phyloP scores from a whole-genome alignment of 257 asterid genomes.

The Avicennia marina region DNA sequence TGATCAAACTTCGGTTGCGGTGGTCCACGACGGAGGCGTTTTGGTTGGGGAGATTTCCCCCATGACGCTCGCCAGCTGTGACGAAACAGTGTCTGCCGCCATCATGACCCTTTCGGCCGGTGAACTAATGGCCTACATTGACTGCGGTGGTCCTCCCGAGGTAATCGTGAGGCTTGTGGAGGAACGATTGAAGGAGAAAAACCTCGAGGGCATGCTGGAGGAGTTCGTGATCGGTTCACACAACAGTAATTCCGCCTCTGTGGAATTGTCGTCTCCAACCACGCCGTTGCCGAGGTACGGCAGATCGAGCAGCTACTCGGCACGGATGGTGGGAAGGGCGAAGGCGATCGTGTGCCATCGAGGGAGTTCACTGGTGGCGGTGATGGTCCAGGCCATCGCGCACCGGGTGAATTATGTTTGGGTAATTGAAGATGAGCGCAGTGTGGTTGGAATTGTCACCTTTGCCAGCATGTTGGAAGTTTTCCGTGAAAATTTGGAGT shows the following conservation, averaged over 20 bases:
- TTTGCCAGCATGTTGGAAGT: conserved; percentile 58
- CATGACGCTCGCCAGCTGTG: conserved; percentile 49
- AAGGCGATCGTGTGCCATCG: conserved; percentile 86
- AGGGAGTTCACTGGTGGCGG: conserved; percentile 82
- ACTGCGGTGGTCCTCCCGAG: conserved; percentile 74
- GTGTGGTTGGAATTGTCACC: conserved; percentile 70
- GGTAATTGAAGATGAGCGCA: conserved; percentile 87
- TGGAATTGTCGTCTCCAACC: conserved; percentile 28
- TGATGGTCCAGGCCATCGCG: conserved; percentile 88
- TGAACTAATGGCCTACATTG: conserved; percentile 77
- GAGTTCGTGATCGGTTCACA: conserved; percentile 29
- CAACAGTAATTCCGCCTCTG: background rate
- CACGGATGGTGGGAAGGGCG: conserved; percentile 57
- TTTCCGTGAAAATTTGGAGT: conserved; percentile 46
- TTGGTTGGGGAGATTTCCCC: conserved; percentile 81
- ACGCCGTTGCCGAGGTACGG: conserved; percentile 19
- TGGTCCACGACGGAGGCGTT: conserved; percentile 45
- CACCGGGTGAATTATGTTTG: conserved; percentile 81
- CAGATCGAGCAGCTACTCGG: conserved; percentile 38
- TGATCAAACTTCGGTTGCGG: conserved; percentile 78
- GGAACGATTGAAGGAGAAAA: conserved; percentile 51
- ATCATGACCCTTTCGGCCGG: conserved; percentile 66
- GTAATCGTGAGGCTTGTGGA: conserved; percentile 50
- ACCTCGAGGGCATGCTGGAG: conserved; percentile 45
- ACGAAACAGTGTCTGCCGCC: conserved; percentile 62